These are phyloP conservation scores for Aspergillus biplanus DNA, from an alignment of 495 filamentous ascomycete species.

Conservation along the genomic window DNA sequence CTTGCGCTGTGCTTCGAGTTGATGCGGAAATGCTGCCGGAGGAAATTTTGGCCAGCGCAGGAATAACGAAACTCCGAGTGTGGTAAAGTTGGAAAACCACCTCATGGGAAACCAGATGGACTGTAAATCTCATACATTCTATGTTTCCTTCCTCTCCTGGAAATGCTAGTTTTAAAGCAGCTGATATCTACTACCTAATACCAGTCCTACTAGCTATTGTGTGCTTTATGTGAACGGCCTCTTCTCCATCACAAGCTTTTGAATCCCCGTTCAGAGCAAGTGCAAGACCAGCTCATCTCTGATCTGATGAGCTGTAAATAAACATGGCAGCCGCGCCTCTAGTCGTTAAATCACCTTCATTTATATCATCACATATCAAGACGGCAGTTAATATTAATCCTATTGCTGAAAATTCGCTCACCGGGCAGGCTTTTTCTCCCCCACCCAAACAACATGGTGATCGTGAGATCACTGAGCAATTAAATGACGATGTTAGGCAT, in stretches of 20 bases:
- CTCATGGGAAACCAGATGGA: neutral
- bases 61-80: conserved; percentile 47
- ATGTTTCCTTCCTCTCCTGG: too few species aligned
- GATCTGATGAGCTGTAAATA: conserved; percentile 1
- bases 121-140: too few species aligned
- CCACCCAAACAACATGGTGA: conserved; percentile 28
- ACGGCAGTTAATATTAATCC: conserved; percentile 43
- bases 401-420: conserved; percentile 34
- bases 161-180: neutral
- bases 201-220: too few species aligned
- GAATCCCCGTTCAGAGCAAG: neutral
- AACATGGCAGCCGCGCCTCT: conserved; percentile 52
- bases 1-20: neutral
- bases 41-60: conserved; percentile 40
- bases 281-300: neutral
- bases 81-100: neutral
- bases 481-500: conserved; percentile 83
- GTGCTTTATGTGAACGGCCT: too few species aligned
- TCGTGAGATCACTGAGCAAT: conserved; percentile 75
- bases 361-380: conserved; percentile 34
- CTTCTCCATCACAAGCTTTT: conserved; percentile 1
- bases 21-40: conserved; percentile 13
- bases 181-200: neutral
- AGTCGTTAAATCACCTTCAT: conserved; percentile 37
- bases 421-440: conserved; percentile 19